Evolutionary conservation across 371 early-diverging fungal species (phyloP), one percentile per base, ranked within the genome.

Genomic region (Batkoa obscura): DNA sequence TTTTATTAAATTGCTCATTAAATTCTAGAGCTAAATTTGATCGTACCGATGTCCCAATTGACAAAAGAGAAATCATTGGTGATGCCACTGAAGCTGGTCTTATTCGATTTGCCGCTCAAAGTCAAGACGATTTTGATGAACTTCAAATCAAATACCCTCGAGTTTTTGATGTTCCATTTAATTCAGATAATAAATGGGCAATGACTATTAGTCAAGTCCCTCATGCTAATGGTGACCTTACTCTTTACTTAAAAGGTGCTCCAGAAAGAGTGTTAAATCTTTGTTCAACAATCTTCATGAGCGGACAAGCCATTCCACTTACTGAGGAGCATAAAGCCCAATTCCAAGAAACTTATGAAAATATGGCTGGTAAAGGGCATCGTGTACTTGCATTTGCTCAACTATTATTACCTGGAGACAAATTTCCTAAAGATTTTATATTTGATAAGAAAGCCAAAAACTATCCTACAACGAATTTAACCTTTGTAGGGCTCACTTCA

Each of bases 91-190:
- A 95, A 63, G 71, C 87, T 23, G 94, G 92, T 49, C 67, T 95
- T 52, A 69, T 81, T 41, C 77, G 84, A 9, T 87, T 86, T 64
- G 88, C 90, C 2, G 63, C 71, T 45, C 72, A 78, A 49, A 61
- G 81, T 10, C 46, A 60, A 30, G 72, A 79, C 58, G 79, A 79
- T 59, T 81, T 79, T 62, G 92, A 92, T 62, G 59, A 65, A 41
- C 39, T 81, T 45, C 58, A 60, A 32, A 75, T 76, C 42, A 39
- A 61, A 41, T 80, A 75, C 59, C 85, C 88, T 51, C 91, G 89
- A 66, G 86, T 90, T 56, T 84, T 89, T 66, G 94, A 94, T 63
- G 81, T 95, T n/a, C 96, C 96, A 12, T 94, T 95, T 76, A 94
- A 88, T 72, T 86, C 88, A 10, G 79, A 81, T 41, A 92, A 81